Evolutionary conservation across 805 yeast species (phyloP).

Genomic region (Candida dajiaensis): DNA sequence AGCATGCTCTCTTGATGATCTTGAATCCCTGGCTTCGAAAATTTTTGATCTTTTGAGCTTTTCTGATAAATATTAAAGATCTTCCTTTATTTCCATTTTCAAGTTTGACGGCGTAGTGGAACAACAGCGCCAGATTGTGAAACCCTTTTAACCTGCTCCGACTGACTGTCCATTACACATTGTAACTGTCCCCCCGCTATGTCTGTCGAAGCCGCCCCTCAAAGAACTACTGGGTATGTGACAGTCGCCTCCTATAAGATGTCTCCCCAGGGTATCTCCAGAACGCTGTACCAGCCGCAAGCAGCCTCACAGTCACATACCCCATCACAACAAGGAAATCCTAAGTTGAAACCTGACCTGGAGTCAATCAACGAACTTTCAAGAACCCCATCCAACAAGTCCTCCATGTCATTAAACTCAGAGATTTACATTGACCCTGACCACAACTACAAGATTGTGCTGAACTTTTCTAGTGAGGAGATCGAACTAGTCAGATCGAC

Average conservation of each 20-base stretch:
- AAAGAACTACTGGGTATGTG: background rate
- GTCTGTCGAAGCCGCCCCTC: background rate
- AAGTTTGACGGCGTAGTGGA: too few species aligned
- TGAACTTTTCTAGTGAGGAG: constrained; percentile 28
- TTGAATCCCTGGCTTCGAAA: background rate
- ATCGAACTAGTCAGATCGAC: constrained; percentile 29
- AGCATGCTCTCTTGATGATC: background rate
- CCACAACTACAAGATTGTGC: constrained; percentile 22
- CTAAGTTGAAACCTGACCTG: constrained; percentile 3
- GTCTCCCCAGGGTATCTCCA: constrained; percentile 2
- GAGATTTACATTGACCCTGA: constrained; percentile 17
- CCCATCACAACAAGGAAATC: background rate
- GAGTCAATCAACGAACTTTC: constrained; percentile 6
- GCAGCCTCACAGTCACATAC: background rate
- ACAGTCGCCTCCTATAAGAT: constrained; percentile 5
- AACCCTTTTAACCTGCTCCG: too few species aligned
- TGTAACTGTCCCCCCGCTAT: background rate
- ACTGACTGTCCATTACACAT: background rate
- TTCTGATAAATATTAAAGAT: background rate
- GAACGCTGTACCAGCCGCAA: constrained; percentile 5
- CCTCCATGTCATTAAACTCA: constrained; percentile 14
- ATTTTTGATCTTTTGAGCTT: background rate
- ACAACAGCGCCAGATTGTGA: too few species aligned
- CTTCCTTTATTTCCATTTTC: background rate
- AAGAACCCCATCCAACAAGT: constrained; percentile 4